Conservation (phyloP, 225 moss, liverwort and hornwort genomes). For the Rhytidiadelphus loreus region DNA sequence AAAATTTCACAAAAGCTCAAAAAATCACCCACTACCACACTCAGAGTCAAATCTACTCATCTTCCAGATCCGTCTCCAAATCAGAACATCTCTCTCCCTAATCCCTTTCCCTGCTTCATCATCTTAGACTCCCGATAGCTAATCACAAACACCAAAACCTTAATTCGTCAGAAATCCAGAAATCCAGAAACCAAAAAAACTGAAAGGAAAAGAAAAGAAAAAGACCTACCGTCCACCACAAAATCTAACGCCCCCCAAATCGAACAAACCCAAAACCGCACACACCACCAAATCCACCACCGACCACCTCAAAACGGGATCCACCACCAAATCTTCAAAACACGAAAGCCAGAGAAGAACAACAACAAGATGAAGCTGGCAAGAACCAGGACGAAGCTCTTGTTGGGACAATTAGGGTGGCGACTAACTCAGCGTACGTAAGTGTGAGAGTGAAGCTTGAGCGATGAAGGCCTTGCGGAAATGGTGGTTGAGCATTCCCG, state of each 20-base stretch:
- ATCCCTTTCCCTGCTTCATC: neutral
- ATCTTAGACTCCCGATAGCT: neutral
- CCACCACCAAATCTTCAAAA: neutral
- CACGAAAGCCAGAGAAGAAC: neutral
- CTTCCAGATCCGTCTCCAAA: neutral
- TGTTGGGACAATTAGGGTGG: neutral
- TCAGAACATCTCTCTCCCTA: neutral
- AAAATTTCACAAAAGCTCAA: neutral
- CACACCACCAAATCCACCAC: neutral
- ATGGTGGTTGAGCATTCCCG: neutral
- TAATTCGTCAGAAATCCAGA: neutral
- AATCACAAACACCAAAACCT: neutral
- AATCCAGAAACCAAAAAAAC: too few relatives aligned
- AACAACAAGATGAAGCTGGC: neutral
- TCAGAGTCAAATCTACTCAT: neutral
- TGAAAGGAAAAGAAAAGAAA: too few relatives aligned
- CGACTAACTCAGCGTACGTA: neutral
- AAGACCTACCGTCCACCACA: neutral
- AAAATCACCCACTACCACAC: neutral
- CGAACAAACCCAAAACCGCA: neutral
- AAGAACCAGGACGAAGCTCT: neutral
- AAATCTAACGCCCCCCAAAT: neutral
- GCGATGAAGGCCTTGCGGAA: neutral
- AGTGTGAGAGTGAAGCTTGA: neutral
- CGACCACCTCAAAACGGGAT: neutral